Evolutionary conservation across 352 stramenopile genomes (phyloP).

Genomic region (Nothophytophthora sp.): DNA sequence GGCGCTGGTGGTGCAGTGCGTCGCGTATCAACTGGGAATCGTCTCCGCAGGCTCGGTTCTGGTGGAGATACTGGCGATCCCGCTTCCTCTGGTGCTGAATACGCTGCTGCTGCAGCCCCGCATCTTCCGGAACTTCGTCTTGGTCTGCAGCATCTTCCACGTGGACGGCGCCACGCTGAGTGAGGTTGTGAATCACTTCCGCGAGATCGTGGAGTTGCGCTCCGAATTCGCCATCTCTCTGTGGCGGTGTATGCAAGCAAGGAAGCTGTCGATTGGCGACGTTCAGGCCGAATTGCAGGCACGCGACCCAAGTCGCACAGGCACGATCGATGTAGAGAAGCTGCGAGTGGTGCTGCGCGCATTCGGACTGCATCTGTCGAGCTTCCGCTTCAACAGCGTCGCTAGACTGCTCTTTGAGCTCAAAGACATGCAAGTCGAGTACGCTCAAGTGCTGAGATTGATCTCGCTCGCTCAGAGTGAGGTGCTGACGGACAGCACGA

Average conservation of each 20-base stretch:
- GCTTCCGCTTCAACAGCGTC: slow-evolving; percentile 60
- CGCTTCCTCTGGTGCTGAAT: slow-evolving; percentile 49
- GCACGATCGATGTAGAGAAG: slow-evolving; percentile 35
- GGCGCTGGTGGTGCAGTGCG: slow-evolving; percentile 52
- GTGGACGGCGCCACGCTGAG: slow-evolving; percentile 46
- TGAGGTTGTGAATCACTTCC: slow-evolving; percentile 58
- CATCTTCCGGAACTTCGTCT: slow-evolving; percentile 60
- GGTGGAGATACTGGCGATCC: slow-evolving; percentile 26
- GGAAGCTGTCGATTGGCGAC: slow-evolving; percentile 20
- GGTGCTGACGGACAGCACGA: neutral
- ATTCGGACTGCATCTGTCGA: slow-evolving; percentile 48
- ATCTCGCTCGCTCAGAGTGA: slow-evolving; percentile 31
- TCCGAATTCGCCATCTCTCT: slow-evolving; percentile 41
- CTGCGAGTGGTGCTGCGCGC: slow-evolving; percentile 34
- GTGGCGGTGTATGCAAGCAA: slow-evolving; percentile 13
- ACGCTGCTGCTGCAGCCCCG: slow-evolving; percentile 46
- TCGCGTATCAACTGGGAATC: slow-evolving; percentile 41
- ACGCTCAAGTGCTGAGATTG: slow-evolving; percentile 42
- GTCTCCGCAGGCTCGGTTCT: slow-evolving; percentile 18
- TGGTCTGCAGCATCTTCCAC: slow-evolving; percentile 55
- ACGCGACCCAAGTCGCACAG: slow-evolving; percentile 20
- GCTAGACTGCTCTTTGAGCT: slow-evolving; percentile 47
- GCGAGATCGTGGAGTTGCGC: slow-evolving; percentile 49
- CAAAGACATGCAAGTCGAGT: slow-evolving; percentile 37
- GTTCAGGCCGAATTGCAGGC: slow-evolving; percentile 23